Evolutionary conservation across 2,329 filamentous ascomycete genomes (phyloP).

Genomic region (Colletotrichum sojae): DNA sequence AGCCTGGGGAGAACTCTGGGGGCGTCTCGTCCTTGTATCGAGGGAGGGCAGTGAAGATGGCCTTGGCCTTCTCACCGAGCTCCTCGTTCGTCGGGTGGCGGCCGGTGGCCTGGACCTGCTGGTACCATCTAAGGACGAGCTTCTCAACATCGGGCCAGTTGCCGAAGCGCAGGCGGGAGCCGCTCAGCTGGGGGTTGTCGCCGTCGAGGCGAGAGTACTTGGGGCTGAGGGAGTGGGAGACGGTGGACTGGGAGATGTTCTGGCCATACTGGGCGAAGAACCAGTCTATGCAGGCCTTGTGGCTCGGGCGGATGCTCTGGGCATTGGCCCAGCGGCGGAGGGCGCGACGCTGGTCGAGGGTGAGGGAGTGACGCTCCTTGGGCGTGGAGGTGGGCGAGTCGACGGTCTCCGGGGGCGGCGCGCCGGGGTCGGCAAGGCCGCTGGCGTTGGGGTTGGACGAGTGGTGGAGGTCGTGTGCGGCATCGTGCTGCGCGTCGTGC

Average conservation of each 20-base stretch:
- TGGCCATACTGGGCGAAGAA: constrained; percentile 71
- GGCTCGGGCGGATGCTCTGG: constrained; percentile 69
- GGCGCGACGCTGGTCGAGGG: constrained; percentile 73
- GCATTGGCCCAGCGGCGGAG: constrained; percentile 72
- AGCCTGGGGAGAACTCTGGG: constrained; percentile 74
- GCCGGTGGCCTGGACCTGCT: constrained; percentile 65
- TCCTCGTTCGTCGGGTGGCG: constrained; percentile 74
- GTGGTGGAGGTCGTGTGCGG: constrained; percentile 38
- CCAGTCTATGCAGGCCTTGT: constrained; percentile 76
- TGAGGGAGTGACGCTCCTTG: constrained; percentile 71
- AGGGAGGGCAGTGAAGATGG: constrained; percentile 70
- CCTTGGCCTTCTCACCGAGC: constrained; percentile 73
- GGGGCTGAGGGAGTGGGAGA: constrained; percentile 73
- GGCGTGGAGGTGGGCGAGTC: constrained; percentile 37
- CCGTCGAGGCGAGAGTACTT: constrained; percentile 74
- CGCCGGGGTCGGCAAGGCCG: constrained; percentile 25
- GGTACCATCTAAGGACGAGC: constrained; percentile 69
- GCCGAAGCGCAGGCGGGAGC: constrained; percentile 72
- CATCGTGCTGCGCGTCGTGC: constrained; percentile 35
- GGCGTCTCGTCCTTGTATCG: constrained; percentile 73
- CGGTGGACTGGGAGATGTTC: constrained; percentile 74
- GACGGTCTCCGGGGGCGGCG: constrained; percentile 12
- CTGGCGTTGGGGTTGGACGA: constrained; percentile 27
- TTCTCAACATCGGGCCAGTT: constrained; percentile 76
- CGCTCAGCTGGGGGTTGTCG: constrained; percentile 72